Evolutionary conservation across 2,329 filamentous ascomycete genomes (phyloP).

Genomic region (Leptographium procerum): DNA sequence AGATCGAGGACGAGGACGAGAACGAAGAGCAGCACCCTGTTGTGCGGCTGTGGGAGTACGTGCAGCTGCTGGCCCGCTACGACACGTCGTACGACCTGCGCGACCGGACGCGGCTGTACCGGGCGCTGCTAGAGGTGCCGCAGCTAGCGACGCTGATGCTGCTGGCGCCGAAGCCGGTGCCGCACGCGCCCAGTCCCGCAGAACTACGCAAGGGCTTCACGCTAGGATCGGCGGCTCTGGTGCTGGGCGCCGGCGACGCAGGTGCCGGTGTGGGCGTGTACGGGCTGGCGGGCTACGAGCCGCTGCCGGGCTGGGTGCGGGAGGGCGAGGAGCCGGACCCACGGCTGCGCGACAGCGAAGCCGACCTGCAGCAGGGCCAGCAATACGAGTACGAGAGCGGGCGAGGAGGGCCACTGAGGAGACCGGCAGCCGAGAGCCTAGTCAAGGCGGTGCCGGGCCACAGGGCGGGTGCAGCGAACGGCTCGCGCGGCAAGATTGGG

Average conservation of each 20-base stretch:
- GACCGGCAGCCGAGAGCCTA: conserved; percentile 50
- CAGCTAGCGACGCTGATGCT: conserved; percentile 86
- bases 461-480: conserved; percentile 28
- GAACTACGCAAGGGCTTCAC: conserved; percentile 68
- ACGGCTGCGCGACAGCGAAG: conserved; percentile 52
- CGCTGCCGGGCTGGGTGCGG: conserved; percentile 75
- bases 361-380: conserved; percentile 20
- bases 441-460: conserved; percentile 38
- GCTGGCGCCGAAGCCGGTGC: conserved; percentile 86
- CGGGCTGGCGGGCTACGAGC: conserved; percentile 66
- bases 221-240: conserved; percentile 75
- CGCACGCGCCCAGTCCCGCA: conserved; percentile 79
- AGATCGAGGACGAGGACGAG: not conserved
- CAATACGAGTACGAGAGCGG: conserved; percentile 25
- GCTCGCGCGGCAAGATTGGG: conserved; percentile 36
- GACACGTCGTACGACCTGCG: conserved; percentile 92
- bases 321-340: conserved; percentile 70
- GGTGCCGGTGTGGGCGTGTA: conserved; percentile 40
- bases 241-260: conserved; percentile 48
- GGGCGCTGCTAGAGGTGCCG: conserved; percentile 67
- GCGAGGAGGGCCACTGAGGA: conserved; percentile 24
- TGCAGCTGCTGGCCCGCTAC: conserved; percentile 75
- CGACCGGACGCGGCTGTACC: conserved; percentile 82
- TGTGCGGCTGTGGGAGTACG: conserved; percentile 71
- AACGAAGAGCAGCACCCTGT: conserved; percentile 47